These are phyloP conservation scores for Ophiostoma novo-ulmi DNA, from an alignment of 2,329 filamentous ascomycete genomes.

Conservation along the genomic window DNA sequence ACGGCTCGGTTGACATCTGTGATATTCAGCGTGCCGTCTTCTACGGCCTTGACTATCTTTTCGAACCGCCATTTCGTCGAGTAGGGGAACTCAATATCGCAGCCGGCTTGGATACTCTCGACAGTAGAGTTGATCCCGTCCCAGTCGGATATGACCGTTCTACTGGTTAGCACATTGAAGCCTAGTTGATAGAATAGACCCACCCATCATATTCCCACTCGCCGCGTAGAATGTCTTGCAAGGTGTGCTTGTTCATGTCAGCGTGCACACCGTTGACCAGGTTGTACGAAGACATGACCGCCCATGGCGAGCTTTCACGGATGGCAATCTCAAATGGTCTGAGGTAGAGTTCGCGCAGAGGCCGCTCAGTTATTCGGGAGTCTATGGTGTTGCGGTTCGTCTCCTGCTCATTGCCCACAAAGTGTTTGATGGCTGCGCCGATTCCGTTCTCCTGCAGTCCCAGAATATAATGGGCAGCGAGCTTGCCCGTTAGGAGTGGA, in stretches of 20 bases:
- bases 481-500: slow-evolving; percentile 67
- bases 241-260: slow-evolving; percentile 50
- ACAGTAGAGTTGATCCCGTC: slow-evolving; percentile 52
- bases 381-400: slow-evolving; percentile 61
- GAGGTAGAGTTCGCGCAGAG: slow-evolving; percentile 45
- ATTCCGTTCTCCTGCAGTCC: slow-evolving; percentile 69
- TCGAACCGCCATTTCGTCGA: slow-evolving; percentile 53
- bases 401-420: slow-evolving; percentile 52
- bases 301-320: slow-evolving; percentile 63
- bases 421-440: slow-evolving; percentile 61
- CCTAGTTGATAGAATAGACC: slow-evolving; percentile 28
- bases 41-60: slow-evolving; percentile 53
- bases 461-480: slow-evolving; percentile 66
- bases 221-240: slow-evolving; percentile 54
- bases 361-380: slow-evolving; percentile 58
- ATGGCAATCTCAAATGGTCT: slow-evolving; percentile 69
- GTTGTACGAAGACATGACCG: slow-evolving; percentile 65
- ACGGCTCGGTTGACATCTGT: not conserved
- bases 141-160: slow-evolving; percentile 55
- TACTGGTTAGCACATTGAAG: slow-evolving; percentile 28
- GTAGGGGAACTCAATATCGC: slow-evolving; percentile 55
- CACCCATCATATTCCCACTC: slow-evolving; percentile 58
- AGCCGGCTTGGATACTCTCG: slow-evolving; percentile 52
- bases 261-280: slow-evolving; percentile 59
- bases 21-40: not conserved